Evolutionary conservation across 2,329 filamentous ascomycete species (phyloP).

Genomic region (Bipolaris oryzae): DNA sequence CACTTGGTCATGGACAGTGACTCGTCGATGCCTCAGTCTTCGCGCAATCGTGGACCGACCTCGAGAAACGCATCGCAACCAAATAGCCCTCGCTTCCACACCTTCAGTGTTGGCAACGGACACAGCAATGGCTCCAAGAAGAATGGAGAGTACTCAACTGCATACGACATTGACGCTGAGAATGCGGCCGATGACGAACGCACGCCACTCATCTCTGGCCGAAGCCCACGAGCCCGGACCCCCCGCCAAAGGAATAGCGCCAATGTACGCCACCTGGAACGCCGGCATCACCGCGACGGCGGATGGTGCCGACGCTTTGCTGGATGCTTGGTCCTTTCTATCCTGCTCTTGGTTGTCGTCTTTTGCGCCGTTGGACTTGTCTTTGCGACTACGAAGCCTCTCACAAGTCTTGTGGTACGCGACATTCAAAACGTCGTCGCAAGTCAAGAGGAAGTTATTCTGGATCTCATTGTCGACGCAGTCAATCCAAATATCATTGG

Average conservation of each 20-base stretch:
- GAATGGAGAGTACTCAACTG: constrained; percentile 66
- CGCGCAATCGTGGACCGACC: constrained; percentile 65
- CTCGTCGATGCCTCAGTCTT: constrained; percentile 71
- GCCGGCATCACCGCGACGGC: constrained; percentile 61
- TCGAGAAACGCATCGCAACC: constrained; percentile 70
- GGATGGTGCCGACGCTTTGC: constrained; percentile 75
- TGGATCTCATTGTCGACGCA: constrained; percentile 86
- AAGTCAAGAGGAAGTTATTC: constrained; percentile 92
- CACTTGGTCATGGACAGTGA: constrained; percentile 64
- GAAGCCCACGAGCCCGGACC: constrained; percentile 60
- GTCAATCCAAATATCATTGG: constrained; percentile 93
- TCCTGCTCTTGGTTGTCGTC: constrained; percentile 80
- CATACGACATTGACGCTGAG: constrained; percentile 82
- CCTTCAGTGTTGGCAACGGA: constrained; percentile 50
- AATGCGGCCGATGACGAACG: constrained; percentile 83
- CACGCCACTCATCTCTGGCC: constrained; percentile 76
- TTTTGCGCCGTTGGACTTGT: constrained; percentile 88
- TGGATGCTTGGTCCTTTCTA: constrained; percentile 82
- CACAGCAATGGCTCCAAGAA: constrained; percentile 55
- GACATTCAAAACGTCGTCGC: constrained; percentile 89
- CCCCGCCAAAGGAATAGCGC: constrained; percentile 61
- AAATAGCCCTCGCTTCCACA: constrained; percentile 66
- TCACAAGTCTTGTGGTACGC: constrained; percentile 77
- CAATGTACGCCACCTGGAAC: constrained; percentile 73
- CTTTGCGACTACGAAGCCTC: constrained; percentile 86